phyloP scores from a whole-genome alignment of 2,329 filamentous ascomycete genomes.

The Hysterium pulicare region DNA sequence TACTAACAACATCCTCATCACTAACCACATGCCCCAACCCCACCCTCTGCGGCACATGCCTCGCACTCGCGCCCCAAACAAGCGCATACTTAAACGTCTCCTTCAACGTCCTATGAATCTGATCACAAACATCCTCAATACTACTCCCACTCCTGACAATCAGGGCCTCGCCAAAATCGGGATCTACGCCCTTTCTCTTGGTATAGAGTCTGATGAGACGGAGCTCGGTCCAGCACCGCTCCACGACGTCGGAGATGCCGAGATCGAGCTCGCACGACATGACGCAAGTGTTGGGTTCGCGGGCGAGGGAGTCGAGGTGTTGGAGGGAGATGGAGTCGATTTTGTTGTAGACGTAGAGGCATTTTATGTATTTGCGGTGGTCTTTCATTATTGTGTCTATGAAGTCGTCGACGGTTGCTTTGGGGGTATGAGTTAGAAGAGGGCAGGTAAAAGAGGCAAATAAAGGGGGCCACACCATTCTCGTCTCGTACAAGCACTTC shows the following conservation, averaged over 20 bases:
- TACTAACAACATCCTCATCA: conserved; percentile 67
- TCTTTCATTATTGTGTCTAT: conserved; percentile 99
- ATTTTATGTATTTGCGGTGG: conserved; percentile 93
- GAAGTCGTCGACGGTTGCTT: conserved; percentile 91
- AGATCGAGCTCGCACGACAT: conserved; percentile 98
- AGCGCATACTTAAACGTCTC: conserved; percentile 98
- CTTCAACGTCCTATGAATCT: conserved; percentile 89
- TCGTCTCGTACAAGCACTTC: conserved; percentile 95
- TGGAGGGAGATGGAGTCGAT: conserved; percentile 93
- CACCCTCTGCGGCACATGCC: conserved; percentile 90
- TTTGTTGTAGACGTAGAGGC: conserved; percentile 99
- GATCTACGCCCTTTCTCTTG: conserved; percentile 88
- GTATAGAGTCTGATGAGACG: conserved; percentile 90
- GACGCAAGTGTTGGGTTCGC: conserved; percentile 89
- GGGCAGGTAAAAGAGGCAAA: conserved; percentile 3
- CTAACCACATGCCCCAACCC: conserved; percentile 76
- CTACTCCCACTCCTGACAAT: conserved; percentile 86
- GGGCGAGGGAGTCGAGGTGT: conserved; percentile 85
- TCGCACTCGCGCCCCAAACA: conserved; percentile 95
- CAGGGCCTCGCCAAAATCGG: conserved; percentile 83
- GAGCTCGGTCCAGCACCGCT: conserved; percentile 91
- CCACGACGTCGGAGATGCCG: conserved; percentile 88
- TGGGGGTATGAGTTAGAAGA: conserved; percentile 1
- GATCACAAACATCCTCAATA: conserved; percentile 96
- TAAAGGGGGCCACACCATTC: conserved; percentile 53